Base-by-base conservation (phyloP, 768 basidiomycete species). In the Trametes villosa region DNA sequence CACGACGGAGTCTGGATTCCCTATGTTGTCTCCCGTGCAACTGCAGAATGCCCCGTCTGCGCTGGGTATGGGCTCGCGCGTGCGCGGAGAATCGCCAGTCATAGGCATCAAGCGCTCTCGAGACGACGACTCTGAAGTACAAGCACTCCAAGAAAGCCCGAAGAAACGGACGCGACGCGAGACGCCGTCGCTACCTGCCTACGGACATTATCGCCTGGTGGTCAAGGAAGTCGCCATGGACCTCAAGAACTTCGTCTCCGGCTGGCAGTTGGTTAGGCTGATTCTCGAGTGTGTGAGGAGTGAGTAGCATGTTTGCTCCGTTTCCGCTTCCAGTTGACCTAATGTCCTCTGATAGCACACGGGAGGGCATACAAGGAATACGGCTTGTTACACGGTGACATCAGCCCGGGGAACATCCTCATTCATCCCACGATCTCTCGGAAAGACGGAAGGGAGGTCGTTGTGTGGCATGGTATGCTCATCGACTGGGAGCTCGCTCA, bases 341-440 rank as follows among this genome's bases (percentile, higher is more conserved):
- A n/a, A n/a, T n/a, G n/a, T n/a, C n/a, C n/a, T n/a, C n/a, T n/a
- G n/a, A n/a, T 31, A 59, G 57, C 57, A 20, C 57, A 52, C 27
- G 11, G 26, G 17, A 30, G 49, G 18, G 57, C 57, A 9, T 59
- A 46, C 33, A 40, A 41, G 30, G 29, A 49, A 20, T 40, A 36
- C 5, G 38, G 41, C 1, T 15, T 42, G 31, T 24, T 59, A 11
- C 57, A 59, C 26, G 38, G 57, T 1, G 57, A 59, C 38, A 51
- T 59, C 22, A 59, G 49, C 24, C 13, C 26, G 4, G 48, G 46
- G 12, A 59, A 59, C 31, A 59, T 59, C 38, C 41, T 59, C n/a
- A 41, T 50, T n/a, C 26, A 13, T 18, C 50, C 50, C 2, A 52
- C 36, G 5, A 52, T 52, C 17, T 2, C 26, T 17, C 22, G 27